Evolutionary conservation across 805 yeast genomes (phyloP).

Genomic region (Tetrapisispora nanseiensis): DNA sequence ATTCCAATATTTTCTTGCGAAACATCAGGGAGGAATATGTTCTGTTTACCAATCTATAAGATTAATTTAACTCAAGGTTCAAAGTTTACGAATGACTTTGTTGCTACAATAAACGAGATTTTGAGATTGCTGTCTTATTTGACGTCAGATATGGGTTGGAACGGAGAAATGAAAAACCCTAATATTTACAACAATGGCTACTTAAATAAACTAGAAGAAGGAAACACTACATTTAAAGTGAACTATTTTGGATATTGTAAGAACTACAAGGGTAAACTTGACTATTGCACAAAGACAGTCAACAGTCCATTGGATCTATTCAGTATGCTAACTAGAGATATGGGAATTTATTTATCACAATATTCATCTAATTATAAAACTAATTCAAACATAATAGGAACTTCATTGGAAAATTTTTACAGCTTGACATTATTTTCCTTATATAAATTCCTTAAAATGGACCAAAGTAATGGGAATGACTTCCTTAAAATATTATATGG

Average conservation of each 20-base stretch:
- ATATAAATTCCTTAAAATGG: slow-evolving; percentile 12
- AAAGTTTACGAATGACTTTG: slow-evolving; percentile 14
- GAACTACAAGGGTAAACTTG: slow-evolving; percentile 5
- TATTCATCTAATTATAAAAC: slow-evolving; percentile 12
- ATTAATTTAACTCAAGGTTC: slow-evolving; percentile 18
- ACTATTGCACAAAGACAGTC: slow-evolving; percentile 16
- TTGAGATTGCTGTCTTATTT: slow-evolving; percentile 22
- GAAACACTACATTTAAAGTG: slow-evolving; percentile 14
- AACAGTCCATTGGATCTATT: slow-evolving; percentile 21
- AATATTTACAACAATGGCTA: slow-evolving; percentile 21
- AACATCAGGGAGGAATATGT: slow-evolving; percentile 7
- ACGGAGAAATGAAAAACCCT: slow-evolving; percentile 7
- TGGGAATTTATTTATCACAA: slow-evolving; percentile 24
- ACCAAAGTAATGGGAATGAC: slow-evolving; percentile 10
- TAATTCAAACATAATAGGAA: slow-evolving; percentile 17
- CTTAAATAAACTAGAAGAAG: slow-evolving; percentile 19
- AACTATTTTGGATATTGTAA: slow-evolving; percentile 27
- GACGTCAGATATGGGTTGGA: slow-evolving; percentile 25
- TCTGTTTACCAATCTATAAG: slow-evolving; percentile 24
- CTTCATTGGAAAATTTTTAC: slow-evolving; percentile 20
- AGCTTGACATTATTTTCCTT: slow-evolving; percentile 16
- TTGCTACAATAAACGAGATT: slow-evolving; percentile 19
- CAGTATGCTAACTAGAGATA: slow-evolving; percentile 20
- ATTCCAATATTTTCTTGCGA: slow-evolving; percentile 22
- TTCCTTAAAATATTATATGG: slow-evolving; percentile 12